These are phyloP conservation scores for Populus alba DNA, from an alignment of 345 rosid genomes.

Conservation along the genomic window DNA sequence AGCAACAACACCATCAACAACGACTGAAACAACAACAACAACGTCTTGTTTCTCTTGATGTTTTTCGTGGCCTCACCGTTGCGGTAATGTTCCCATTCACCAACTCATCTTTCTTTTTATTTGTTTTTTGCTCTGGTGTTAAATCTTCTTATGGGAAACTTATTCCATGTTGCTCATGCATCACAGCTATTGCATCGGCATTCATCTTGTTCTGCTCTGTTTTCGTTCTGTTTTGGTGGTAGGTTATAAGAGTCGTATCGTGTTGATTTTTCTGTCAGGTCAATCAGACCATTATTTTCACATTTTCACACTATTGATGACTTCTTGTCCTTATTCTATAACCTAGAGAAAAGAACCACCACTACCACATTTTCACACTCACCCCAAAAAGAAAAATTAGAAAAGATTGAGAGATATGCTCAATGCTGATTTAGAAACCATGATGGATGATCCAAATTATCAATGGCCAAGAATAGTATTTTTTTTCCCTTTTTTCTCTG, in stretches of 20 bases:
- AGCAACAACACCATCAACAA: conserved; percentile 3
- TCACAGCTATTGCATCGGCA: neutral
- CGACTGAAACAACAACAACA: neutral
- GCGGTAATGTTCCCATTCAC: conserved; percentile 31
- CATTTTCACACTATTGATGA: neutral
- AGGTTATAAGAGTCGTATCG: too few relatives aligned
- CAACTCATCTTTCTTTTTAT: neutral
- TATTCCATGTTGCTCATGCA: neutral
- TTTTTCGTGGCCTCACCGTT: conserved; percentile 72
- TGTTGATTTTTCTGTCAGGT: neutral
- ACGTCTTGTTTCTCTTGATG: conserved; percentile 65
- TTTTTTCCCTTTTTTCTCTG: too few relatives aligned
- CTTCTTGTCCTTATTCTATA: neutral
- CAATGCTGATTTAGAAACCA: neutral
- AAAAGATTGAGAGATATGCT: neutral
- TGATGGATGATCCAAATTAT: neutral
- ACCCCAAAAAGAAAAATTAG: neutral
- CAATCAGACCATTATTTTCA: neutral
- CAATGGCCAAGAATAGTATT: neutral
- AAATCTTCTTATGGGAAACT: neutral
- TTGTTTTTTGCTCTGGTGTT: too few relatives aligned
- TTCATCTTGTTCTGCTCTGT: neutral
- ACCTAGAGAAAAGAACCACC: neutral
- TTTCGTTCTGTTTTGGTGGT: too few relatives aligned
- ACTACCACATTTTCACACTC: neutral